Evolutionary conservation across 1,284 basidiomycete species (phyloP), one percentile per base, ranked within the genome.

Genomic region (Hemileia vastatrix): DNA sequence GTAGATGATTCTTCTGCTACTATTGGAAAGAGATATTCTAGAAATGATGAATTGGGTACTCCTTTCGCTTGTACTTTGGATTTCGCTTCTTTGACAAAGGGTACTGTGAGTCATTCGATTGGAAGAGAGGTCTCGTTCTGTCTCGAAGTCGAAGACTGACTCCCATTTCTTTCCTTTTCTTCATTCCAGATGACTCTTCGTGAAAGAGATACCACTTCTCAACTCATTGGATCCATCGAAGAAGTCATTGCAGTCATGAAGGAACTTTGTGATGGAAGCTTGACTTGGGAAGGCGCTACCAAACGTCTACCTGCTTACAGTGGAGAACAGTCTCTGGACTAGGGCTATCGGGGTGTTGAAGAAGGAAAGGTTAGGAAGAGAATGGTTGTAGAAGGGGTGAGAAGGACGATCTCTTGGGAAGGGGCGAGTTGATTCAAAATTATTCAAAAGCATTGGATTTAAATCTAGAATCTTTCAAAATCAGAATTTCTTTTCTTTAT

Each of bases 181-280:
- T 21, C 31, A 33, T 47, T 24, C 15, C 54, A 89, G 87, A 69
- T n/a, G n/a, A n/a, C n/a, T n/a, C n/a, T n/a, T n/a, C n/a, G n/a
- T n/a, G 94, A 98, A 78, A 87, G 94, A 60, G 94, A 97, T 78
- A 91, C 92, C 54, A 97, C 88, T 55, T 82, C 86, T 55, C 94
- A 98, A 77, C 81, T 90, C 63, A 96, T 97, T 72, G 93, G 92
- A n/a, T 74, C 82, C 58, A 85, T 95, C 68, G 93, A 97, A 78
- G 84, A 91, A 57, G 94, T 97, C 61, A 85, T 96, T 70, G 79
- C 79, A 54, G 84, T 87, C 55, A 85, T 96, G 66, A 63, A 70
- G 52, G 69, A 72, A 54, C 70, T 78, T 1, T 77, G 75, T 67
- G 68, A 71, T 13, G 73, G 62, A 32, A 70, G 63, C 54, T 58